A percentile compares a stretch with the other conserved stretches of the same genome.
Conservation (phyloP, 805 yeast species). For the Kodamaea fukazawae region DNA sequence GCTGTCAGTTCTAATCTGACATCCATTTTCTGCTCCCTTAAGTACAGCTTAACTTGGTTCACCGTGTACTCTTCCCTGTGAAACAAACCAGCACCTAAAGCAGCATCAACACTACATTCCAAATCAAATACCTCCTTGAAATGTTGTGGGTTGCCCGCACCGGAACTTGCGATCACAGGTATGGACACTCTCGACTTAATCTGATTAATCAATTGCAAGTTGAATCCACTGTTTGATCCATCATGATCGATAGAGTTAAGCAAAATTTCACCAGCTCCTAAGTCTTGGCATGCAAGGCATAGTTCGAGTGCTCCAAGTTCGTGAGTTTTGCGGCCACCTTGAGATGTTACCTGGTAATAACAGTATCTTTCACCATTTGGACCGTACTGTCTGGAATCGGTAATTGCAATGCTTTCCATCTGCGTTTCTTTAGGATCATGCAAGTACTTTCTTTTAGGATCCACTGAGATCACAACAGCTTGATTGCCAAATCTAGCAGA, state of each 20-base stretch:
- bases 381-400: constrained; percentile 50
- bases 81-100: constrained; percentile 98
- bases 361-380: constrained; percentile 88
- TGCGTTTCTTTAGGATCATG: constrained; percentile 54
- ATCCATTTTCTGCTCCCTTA: constrained; percentile 51
- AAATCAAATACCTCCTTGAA: constrained; percentile 78
- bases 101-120: constrained; percentile 87
- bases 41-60: constrained; percentile 69
- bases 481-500: constrained; percentile 91
- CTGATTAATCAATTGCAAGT: constrained; percentile 77
- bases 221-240: constrained; percentile 94
- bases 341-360: constrained; percentile 94
- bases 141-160: constrained; percentile 93
- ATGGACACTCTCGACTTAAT: constrained; percentile 73
- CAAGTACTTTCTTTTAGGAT: constrained; percentile 86
- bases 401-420: constrained; percentile 64
- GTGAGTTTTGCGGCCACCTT: constrained; percentile 87
- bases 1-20: constrained; percentile 61
- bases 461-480: constrained; percentile 98
- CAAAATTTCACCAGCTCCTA: constrained; percentile 95
- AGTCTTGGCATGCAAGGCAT: constrained; percentile 80
- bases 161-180: constrained; percentile 97
- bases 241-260: constrained; percentile 95
- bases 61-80: constrained; percentile 94
- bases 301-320: constrained; percentile 91